A percentile compares a stretch with the other conserved stretches of the same genome.
These are phyloP conservation scores for Beauveria scarabaeidicola DNA, from an alignment of 2,329 filamentous ascomycete genomes.

Conservation along the genomic window DNA sequence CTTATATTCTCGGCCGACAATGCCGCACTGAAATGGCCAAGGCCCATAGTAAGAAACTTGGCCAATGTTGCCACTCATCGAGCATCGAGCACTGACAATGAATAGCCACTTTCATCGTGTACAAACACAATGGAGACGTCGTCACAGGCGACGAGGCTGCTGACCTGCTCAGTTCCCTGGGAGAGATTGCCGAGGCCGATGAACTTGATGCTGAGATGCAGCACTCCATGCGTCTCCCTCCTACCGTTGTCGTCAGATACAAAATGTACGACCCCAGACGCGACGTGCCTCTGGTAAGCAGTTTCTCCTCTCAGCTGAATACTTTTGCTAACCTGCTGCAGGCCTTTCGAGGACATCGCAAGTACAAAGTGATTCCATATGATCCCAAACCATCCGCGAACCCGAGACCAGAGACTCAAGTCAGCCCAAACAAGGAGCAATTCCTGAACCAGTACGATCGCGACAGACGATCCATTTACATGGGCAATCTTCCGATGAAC, in stretches of 20 bases:
- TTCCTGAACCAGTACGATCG: constrained; percentile 29
- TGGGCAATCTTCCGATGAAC: constrained; percentile 35
- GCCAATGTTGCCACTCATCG: constrained; percentile 12
- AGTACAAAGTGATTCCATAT: constrained; percentile 17
- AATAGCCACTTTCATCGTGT: constrained; percentile 43
- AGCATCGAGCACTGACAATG: constrained; percentile 10
- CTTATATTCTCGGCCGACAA: constrained; percentile 44
- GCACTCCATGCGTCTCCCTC: constrained; percentile 25
- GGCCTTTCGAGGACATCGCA: constrained; percentile 22
- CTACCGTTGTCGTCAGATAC: constrained; percentile 40
- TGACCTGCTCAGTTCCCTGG: constrained; percentile 34
- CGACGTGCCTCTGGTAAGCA: constrained; percentile 39
- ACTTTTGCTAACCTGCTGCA: constrained; percentile 13
- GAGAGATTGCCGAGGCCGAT: constrained; percentile 33
- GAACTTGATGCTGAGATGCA: constrained; percentile 26
- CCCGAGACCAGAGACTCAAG: constrained; percentile 14
- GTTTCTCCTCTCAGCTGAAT: background rate
- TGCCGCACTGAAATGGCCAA: constrained; percentile 53
- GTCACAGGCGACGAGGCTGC: constrained; percentile 37
- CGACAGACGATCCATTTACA: constrained; percentile 39
- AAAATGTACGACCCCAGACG: constrained; percentile 41
- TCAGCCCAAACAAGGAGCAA: constrained; percentile 1
- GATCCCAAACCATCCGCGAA: constrained; percentile 19
- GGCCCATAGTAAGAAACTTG: constrained; percentile 42
- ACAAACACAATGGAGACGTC: constrained; percentile 23